phyloP scores from a whole-genome alignment of 345 rosid species.

The Heritiera fomes region DNA sequence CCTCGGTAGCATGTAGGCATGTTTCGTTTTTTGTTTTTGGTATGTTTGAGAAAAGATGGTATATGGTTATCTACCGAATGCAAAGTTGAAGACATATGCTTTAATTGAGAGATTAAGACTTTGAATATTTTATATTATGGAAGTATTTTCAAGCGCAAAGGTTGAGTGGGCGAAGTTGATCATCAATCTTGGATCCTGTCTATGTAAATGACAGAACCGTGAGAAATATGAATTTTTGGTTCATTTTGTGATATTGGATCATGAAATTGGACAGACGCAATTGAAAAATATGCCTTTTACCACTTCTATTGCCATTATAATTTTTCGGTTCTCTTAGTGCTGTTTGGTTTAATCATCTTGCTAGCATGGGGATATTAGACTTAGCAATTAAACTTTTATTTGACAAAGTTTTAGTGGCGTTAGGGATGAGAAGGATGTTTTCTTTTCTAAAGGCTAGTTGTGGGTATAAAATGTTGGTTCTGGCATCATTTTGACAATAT shows the following conservation, averaged over 20 bases:
- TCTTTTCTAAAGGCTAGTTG: not conserved
- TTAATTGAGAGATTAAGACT: slow-evolving; percentile 2
- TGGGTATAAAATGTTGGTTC: not conserved
- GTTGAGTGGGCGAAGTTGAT: slow-evolving; percentile 8
- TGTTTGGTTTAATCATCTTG: slow-evolving; percentile 1
- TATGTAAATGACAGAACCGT: not conserved
- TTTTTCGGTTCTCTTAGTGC: not conserved
- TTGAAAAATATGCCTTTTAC: not conserved
- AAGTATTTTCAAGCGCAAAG: slow-evolving; percentile 3
- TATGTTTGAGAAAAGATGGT: not conserved
- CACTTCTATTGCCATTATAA: not conserved
- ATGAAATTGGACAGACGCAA: not conserved
- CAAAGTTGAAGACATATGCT: slow-evolving; percentile 9
- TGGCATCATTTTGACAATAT: not conserved
- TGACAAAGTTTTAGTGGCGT: not conserved
- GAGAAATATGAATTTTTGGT: not conserved
- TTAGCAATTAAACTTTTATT: not conserved
- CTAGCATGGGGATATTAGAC: not conserved
- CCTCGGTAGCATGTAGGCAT: not conserved
- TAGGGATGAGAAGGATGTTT: not conserved
- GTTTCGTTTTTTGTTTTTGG: not conserved
- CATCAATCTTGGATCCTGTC: not conserved
- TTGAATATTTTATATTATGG: not conserved
- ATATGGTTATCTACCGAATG: not conserved
- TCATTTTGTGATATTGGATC: not conserved